Conservation (phyloP, 2,329 filamentous ascomycete genomes). For the Leptosphaerulina australis region DNA sequence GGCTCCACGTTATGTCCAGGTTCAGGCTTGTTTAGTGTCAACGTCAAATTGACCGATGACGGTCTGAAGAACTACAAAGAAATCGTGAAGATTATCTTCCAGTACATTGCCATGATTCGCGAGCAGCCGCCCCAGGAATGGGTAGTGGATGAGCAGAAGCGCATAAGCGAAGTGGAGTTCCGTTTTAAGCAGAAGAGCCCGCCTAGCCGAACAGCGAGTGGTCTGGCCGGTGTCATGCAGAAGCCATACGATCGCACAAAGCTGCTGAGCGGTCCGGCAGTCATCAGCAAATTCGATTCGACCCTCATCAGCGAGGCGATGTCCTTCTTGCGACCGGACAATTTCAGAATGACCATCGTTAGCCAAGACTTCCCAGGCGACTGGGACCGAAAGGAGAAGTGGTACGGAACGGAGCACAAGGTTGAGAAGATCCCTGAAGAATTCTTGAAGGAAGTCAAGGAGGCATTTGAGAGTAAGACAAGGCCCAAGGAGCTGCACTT, state of each 20-base stretch:
- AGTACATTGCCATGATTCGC: conserved; percentile 86
- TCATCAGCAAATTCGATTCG: conserved; percentile 80
- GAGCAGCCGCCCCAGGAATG: conserved; percentile 83
- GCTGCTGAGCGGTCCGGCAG: conserved; percentile 79
- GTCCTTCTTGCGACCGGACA: conserved; percentile 79
- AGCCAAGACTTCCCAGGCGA: conserved; percentile 82
- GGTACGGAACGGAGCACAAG: conserved; percentile 96
- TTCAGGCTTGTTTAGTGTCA: conserved; percentile 78
- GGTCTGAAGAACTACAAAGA: conserved; percentile 82
- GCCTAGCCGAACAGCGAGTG: conserved; percentile 86
- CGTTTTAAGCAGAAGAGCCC: conserved; percentile 92
- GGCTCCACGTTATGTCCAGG: conserved; percentile 78
- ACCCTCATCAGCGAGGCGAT: conserved; percentile 76
- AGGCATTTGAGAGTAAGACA: conserved; percentile 65
- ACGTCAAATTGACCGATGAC: conserved; percentile 81
- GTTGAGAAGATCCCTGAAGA: conserved; percentile 78
- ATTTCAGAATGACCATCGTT: conserved; percentile 83
- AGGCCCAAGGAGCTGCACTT: conserved; percentile 77
- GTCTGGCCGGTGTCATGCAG: conserved; percentile 86
- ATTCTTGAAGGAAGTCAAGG: conserved; percentile 72
- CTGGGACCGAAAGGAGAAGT: conserved; percentile 90
- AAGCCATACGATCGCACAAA: conserved; percentile 84
- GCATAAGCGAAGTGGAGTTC: conserved; percentile 91
- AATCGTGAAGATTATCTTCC: conserved; percentile 82
- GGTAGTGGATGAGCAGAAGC: conserved; percentile 92